Evolutionary conservation across 768 basidiomycete species (phyloP).

Genomic region (Lepiota brunneoincarnata): DNA sequence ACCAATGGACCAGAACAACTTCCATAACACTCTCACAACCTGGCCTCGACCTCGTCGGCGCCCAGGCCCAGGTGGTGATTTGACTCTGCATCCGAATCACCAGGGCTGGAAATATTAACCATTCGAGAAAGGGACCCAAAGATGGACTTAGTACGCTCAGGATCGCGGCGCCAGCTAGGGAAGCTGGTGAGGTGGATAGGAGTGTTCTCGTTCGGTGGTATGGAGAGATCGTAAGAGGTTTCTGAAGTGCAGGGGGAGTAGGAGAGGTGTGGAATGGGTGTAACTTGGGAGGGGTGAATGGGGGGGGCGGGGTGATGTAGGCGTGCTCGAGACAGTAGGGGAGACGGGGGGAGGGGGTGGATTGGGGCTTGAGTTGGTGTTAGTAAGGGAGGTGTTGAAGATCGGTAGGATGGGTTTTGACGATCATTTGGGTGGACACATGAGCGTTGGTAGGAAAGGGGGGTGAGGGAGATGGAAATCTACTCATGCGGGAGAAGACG

Average conservation of each 20-base stretch:
- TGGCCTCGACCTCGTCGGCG: too few species aligned
- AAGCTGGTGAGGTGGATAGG: neutral
- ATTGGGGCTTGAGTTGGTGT: neutral
- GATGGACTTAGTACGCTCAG: neutral
- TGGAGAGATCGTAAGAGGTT: neutral
- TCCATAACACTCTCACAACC: too few species aligned
- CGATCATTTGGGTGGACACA: neutral
- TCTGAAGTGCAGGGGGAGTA: neutral
- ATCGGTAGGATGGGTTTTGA: neutral
- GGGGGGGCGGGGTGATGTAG: neutral
- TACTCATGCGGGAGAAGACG: neutral
- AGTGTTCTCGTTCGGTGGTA: neutral
- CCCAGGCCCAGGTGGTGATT: too few species aligned
- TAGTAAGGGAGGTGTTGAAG: too few species aligned
- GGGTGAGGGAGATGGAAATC: neutral
- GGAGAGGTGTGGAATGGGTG: neutral
- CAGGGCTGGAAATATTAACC: too few species aligned
- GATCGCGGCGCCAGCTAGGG: slow-evolving; percentile 6
- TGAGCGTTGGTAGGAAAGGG: neutral
- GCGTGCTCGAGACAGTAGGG: neutral
- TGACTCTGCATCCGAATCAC: too few species aligned
- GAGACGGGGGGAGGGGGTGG: neutral
- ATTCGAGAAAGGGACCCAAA: slow-evolving; percentile 1
- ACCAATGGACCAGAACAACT: too few species aligned
- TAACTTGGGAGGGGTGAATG: neutral